Conservation (phyloP, 805 yeast genomes). For the Wickerhamiella lipophila region DNA sequence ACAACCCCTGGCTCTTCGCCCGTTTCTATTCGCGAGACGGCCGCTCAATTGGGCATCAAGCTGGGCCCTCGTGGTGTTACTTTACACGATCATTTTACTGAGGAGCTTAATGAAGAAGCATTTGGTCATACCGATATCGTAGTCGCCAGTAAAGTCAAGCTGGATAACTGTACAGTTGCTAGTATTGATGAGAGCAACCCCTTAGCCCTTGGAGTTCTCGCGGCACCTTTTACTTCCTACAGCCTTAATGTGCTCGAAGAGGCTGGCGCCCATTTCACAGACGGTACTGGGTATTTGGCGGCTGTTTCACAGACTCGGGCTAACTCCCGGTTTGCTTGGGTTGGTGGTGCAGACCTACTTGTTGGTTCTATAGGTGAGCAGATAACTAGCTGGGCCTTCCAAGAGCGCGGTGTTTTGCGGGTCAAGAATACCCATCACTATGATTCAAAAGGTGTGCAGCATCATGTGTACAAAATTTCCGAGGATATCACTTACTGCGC, state of each 20-base stretch:
- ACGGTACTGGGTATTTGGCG: constrained; percentile 26
- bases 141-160: constrained; percentile 1
- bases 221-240: constrained; percentile 20
- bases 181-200: constrained; percentile 16
- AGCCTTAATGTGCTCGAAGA: constrained; percentile 19
- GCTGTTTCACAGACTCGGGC: constrained; percentile 64
- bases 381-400: constrained; percentile 60
- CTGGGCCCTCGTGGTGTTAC: constrained; percentile 66
- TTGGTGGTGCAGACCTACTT: constrained; percentile 55
- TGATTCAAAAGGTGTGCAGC: constrained; percentile 29
- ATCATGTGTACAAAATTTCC: constrained; percentile 52
- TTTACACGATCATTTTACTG: constrained; percentile 52
- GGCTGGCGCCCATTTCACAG: constrained; percentile 15
- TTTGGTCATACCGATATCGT: constrained; percentile 20
- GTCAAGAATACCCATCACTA: constrained; percentile 42
- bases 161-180: constrained; percentile 11
- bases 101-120: constrained; percentile 20
- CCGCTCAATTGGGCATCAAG: constrained; percentile 69
- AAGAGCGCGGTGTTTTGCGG: constrained; percentile 50
- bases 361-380: constrained; percentile 30
- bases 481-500: constrained; percentile 50
- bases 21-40: constrained; percentile 51
- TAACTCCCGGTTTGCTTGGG: constrained; percentile 70
- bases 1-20: constrained; percentile 41
- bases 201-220: constrained; percentile 17